phyloP scores from a whole-genome alignment of 2,329 filamentous ascomycete genomes.

The Volutella citrinella region DNA sequence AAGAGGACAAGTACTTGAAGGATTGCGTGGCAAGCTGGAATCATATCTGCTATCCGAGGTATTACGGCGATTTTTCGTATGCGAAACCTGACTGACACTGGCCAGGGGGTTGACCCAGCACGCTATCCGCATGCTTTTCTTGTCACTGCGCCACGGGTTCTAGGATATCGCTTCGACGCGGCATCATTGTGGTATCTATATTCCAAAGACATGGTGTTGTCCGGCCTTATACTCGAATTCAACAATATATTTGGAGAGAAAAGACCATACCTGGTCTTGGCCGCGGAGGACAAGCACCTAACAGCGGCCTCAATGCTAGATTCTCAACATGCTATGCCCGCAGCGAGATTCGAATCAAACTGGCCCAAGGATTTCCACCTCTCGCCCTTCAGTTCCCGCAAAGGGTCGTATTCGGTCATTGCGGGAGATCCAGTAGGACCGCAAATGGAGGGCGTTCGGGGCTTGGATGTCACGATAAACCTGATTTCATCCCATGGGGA shows the following conservation, averaged over 20 bases:
- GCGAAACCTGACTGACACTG: conserved; percentile 13
- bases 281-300: conserved; percentile 17
- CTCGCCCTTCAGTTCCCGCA: conserved; percentile 68
- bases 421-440: conserved; percentile 44
- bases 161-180: conserved; percentile 72
- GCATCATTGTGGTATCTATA: conserved; percentile 82
- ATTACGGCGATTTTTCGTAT: no score
- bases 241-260: conserved; percentile 76
- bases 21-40: conserved; percentile 62
- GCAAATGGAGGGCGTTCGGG: conserved; percentile 33
- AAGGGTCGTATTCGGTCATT: conserved; percentile 51
- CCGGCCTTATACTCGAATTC: conserved; percentile 68
- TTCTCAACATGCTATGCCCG: no score
- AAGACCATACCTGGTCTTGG: conserved; percentile 37
- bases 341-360: conserved; percentile 45
- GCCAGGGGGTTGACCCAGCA: conserved; percentile 54
- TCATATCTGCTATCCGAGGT: conserved; percentile 57
- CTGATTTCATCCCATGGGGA: conserved; percentile 58
- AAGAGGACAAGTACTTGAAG: conserved; percentile 48
- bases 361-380: conserved; percentile 75
- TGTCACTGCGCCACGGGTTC: conserved; percentile 65
- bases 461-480: conserved; percentile 59
- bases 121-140: conserved; percentile 68
- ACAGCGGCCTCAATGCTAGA: no score
- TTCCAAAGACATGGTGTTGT: conserved; percentile 51